Base-by-base conservation (phyloP, 2,329 filamentous ascomycete species). In the Orbilia oligospora region DNA sequence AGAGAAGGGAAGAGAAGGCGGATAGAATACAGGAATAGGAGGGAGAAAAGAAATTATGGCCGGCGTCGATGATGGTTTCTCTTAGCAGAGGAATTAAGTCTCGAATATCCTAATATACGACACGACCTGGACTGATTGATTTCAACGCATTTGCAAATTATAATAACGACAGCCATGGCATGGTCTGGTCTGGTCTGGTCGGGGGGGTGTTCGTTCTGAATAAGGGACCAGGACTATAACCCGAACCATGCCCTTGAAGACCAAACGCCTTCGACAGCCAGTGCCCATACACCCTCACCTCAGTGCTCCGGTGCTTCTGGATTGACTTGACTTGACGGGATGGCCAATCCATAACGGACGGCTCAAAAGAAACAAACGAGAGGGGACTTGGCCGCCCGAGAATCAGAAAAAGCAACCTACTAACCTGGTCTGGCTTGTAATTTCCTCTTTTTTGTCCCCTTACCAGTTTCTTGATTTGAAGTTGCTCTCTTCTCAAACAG, bases 401-500 rank as follows among this genome's bases (percentile, higher is more conserved):
- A 67, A 41, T 61, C 61, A 24, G 67, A 77, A 77, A 77, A 77
- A 77, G 73, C 73, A 77, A 77, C 49, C 18, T 51, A 77, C 73
- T 77, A 77, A 77, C 73, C 73, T 77, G 66, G 65, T 77, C 49
- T 77, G 67, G 73, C 66, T 67, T 77, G 73, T 36, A 77, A 77
- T 77, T 77, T 77, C 73, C 73, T 77, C 73, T 77, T 77, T 77
- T 71, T 30, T 61, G 56, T 77, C 67, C 73, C 73, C 73, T 71
- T 77, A 77, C 67, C 66, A 71, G 73, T 77, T 77, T 77, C 73
- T 77, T 77, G 73, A 77, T 77, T 77, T 68, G 73, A 71, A 49
- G 56, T 44, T 71, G 61, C 70, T 53, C 61, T 61, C 33, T 66
- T 73, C 63, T 73, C 70, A 73, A 73, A 73, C 70, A 69, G 66